Base-by-base conservation (phyloP, 2,329 filamentous ascomycete genomes). In the Pseudonectria buxi region DNA sequence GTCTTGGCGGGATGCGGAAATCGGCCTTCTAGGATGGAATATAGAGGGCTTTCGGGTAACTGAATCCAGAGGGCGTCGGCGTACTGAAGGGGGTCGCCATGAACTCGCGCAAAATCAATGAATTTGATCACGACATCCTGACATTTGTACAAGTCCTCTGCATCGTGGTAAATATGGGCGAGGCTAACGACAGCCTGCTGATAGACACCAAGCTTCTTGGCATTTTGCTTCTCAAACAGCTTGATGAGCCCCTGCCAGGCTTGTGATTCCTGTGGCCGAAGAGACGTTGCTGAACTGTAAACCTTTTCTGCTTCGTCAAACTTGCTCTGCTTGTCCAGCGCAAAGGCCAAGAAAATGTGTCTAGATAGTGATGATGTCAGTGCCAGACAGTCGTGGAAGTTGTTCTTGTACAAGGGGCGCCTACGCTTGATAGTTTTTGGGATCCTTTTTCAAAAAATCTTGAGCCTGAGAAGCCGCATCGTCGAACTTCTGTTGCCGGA, bases 221-320 rank as follows among this genome's bases (percentile, higher is more conserved):
- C 61, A 12, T 77, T 81, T 54, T 88, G 83, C 50, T 78, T 83
- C 62, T 95, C 86, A 56, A 87, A 95, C 22, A 96, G 63, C 53
- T 81, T 85, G 58, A 92, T 75, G 30, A 98, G 68, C 1, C 92
- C 92, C 57, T 95, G 85, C 87, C 86, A 96, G 46, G 85, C 85
- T 51, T 90, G 84, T n/a, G 78, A 68, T 48, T 95, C 88, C 13
- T 76, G 69, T 1, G 81, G 76, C 45, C 86, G 89, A 42, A 86
- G 67, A 14, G 71, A 68, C 6, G 83, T 76, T 2, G 90, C 92
- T 24, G 74, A 69, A 27, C 73, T 69, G 59, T 96, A 96, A 2
- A 81, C 77, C 24, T 72, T 74, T 49, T 92, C 88, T 0, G 92
- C 81, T 27, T 86, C 82, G 6, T 83, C 78, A 7, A 73, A 63